These are phyloP conservation scores for Aphanomyces astaci DNA, from an alignment of 352 stramenopile species.

Conservation along the genomic window DNA sequence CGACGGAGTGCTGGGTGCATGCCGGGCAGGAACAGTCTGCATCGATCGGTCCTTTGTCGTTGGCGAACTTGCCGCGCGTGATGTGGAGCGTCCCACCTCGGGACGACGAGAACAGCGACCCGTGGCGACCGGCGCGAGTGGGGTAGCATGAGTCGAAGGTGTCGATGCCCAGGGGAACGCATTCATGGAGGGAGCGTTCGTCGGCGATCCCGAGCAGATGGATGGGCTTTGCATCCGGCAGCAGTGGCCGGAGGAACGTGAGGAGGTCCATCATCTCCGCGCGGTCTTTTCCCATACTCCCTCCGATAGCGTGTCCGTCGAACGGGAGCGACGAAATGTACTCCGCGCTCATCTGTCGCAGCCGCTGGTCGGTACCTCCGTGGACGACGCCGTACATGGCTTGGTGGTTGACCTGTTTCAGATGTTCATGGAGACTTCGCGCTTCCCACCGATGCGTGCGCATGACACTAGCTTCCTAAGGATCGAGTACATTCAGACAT, in stretches of 20 bases:
- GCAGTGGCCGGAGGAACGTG: constrained; percentile 57
- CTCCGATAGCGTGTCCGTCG: constrained; percentile 69
- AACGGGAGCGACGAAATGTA: constrained; percentile 68
- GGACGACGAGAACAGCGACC: constrained; percentile 42
- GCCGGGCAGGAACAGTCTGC: constrained; percentile 49
- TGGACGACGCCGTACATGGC: constrained; percentile 81
- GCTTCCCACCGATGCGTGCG: constrained; percentile 77
- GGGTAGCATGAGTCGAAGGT: constrained; percentile 80
- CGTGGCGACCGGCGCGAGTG: constrained; percentile 60
- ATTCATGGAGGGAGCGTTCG: constrained; percentile 51
- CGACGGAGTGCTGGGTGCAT: constrained; percentile 37
- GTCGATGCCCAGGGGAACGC: constrained; percentile 53
- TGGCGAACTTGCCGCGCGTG: constrained; percentile 36
- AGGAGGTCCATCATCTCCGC: constrained; percentile 61
- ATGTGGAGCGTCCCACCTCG: constrained; percentile 40
- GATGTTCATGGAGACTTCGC: constrained; percentile 37
- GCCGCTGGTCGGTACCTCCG: constrained; percentile 72
- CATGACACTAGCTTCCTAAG: constrained; percentile 37
- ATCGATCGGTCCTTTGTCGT: constrained; percentile 49
- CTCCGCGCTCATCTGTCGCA: constrained; percentile 56
- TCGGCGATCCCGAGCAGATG: constrained; percentile 78
- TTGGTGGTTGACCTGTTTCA: constrained; percentile 57
- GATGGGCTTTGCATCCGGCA: constrained; percentile 54
- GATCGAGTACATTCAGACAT: neutral
- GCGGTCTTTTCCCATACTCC: constrained; percentile 57